Evolutionary conservation across 179 eudicot genomes (phyloP).

Genomic region (Beta macrorhiza): DNA sequence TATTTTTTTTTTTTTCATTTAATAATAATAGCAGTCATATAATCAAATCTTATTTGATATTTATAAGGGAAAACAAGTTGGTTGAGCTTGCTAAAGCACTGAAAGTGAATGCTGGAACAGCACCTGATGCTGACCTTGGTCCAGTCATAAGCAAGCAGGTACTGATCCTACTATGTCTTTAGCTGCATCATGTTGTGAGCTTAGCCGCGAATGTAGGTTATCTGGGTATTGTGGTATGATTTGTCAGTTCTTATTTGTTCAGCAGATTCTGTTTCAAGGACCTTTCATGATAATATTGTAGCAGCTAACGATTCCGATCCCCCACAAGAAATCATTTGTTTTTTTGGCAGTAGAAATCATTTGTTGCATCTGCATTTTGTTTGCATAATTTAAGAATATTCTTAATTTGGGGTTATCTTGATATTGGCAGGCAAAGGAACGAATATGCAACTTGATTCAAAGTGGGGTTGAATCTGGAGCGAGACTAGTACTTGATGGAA

Average conservation of each 20-base stretch:
- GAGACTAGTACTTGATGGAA: conserved; percentile 81
- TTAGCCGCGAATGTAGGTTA: conserved; percentile 2
- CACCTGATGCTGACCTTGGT: conserved; percentile 91
- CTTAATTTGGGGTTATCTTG: conserved; percentile 1
- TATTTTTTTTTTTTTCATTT: background rate
- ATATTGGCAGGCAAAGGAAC: conserved; percentile 72
- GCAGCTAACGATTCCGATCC: background rate
- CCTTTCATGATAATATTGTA: background rate
- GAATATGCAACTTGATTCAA: conserved; percentile 74
- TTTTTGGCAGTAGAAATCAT: background rate
- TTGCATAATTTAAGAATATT: background rate
- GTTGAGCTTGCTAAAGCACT: conserved; percentile 78
- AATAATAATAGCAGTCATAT: background rate
- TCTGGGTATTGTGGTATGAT: background rate
- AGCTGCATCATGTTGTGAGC: conserved; percentile 2
- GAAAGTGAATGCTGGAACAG: conserved; percentile 86
- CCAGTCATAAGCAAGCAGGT: conserved; percentile 99
- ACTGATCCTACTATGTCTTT: conserved; percentile 1
- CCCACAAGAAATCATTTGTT: background rate
- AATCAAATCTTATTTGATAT: background rate
- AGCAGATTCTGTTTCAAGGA: background rate
- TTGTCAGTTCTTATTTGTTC: background rate
- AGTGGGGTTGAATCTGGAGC: conserved; percentile 86
- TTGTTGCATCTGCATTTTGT: background rate
- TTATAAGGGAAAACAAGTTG: conserved; percentile 76